These are phyloP conservation scores for Skeletonema costatum DNA, from an alignment of 108 stramenopile genomes.

Conservation along the genomic window DNA sequence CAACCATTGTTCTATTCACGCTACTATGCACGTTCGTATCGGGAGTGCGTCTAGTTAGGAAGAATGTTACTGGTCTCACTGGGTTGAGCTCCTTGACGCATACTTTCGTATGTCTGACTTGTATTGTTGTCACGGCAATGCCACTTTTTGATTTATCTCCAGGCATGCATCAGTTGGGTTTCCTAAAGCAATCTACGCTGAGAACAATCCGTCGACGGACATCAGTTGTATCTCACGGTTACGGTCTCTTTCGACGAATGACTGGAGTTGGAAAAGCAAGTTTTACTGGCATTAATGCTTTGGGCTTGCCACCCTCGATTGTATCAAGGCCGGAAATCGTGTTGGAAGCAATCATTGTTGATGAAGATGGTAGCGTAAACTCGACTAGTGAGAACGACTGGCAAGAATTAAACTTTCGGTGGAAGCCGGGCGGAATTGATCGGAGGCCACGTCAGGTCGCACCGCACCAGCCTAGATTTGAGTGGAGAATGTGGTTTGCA, in stretches of 20 bases:
- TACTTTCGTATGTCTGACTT: slow-evolving; percentile 18
- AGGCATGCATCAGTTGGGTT: slow-evolving; percentile 4
- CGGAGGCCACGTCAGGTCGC: slow-evolving; percentile 46
- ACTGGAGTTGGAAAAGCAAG: slow-evolving; percentile 63
- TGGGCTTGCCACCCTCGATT: slow-evolving; percentile 44
- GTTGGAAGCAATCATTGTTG: slow-evolving; percentile 48
- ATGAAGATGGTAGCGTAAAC: not conserved
- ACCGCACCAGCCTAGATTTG: slow-evolving; percentile 68
- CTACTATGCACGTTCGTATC: slow-evolving; percentile 5
- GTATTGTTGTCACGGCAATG: slow-evolving; percentile 38
- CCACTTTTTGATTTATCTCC: slow-evolving; percentile 43
- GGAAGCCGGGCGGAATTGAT: slow-evolving; percentile 56
- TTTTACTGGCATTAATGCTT: not conserved
- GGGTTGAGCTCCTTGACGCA: slow-evolving; percentile 18
- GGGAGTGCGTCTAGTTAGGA: not conserved
- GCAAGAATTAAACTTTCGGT: slow-evolving; percentile 61
- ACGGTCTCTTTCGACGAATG: slow-evolving; percentile 82
- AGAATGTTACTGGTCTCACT: not conserved
- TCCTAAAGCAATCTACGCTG: slow-evolving; percentile 6
- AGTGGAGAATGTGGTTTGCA: slow-evolving; percentile 88
- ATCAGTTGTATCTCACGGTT: slow-evolving; percentile 40
- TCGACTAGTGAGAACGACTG: slow-evolving; percentile 35
- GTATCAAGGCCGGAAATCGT: slow-evolving; percentile 69
- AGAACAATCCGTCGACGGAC: slow-evolving; percentile 6
- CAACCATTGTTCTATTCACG: slow-evolving; percentile 10